Evolutionary conservation across 768 basidiomycete genomes (phyloP).

Genomic region (Auricularia auricula-judae): DNA sequence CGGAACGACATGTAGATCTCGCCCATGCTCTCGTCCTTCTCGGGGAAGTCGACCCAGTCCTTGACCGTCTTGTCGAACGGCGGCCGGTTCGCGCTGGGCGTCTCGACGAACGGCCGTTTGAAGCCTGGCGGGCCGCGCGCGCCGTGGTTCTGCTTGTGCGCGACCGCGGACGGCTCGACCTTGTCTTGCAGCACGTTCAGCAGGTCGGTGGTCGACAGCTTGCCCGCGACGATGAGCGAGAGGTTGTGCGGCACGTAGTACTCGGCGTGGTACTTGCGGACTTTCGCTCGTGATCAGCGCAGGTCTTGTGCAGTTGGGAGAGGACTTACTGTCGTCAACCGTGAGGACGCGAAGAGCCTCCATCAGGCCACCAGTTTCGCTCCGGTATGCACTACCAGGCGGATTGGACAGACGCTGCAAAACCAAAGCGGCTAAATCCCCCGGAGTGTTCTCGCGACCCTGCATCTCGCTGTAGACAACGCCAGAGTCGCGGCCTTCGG

Average conservation of each 20-base stretch:
- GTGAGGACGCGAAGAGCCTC: constrained; percentile 75
- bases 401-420: constrained; percentile 80
- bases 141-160: constrained; percentile 63
- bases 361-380: constrained; percentile 96
- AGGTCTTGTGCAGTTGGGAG: neutral
- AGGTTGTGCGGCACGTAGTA: constrained; percentile 95
- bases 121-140: constrained; percentile 58
- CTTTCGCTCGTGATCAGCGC: constrained; percentile 27
- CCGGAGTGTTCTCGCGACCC: constrained; percentile 85
- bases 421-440: constrained; percentile 83
- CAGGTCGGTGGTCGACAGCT: constrained; percentile 66
- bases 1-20: constrained; percentile 65
- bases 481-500: constrained; percentile 82
- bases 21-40: constrained; percentile 91
- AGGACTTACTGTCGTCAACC: constrained; percentile 69
- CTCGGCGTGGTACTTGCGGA: constrained; percentile 76
- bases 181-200: constrained; percentile 71
- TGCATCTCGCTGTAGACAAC: constrained; percentile 98
- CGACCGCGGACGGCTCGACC: constrained; percentile 72
- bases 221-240: constrained; percentile 80
- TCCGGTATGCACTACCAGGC: constrained; percentile 75
- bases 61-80: constrained; percentile 42
- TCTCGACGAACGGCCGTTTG: constrained; percentile 93
- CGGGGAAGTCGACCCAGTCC: constrained; percentile 82
- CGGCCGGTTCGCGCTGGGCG: constrained; percentile 52